Evolutionary conservation across 345 rosid genomes (phyloP).

Genomic region (Syzygium grande): DNA sequence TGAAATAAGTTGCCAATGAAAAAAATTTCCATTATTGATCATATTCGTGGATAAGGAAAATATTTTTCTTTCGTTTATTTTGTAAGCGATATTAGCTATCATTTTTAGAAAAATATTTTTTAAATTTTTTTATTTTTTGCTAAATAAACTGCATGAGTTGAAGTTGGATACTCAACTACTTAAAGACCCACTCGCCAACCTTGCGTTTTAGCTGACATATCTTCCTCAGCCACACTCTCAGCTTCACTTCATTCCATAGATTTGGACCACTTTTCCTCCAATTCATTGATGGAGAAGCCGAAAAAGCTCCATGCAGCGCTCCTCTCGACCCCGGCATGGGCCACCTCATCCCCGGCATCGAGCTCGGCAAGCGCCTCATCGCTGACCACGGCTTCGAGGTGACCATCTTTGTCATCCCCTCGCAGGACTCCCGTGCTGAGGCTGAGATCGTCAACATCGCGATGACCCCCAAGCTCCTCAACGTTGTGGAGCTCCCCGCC

Average conservation of each 20-base stretch:
- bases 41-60: no score
- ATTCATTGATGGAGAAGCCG: not conserved
- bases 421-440: slow-evolving; percentile 13
- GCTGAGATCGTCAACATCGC: slow-evolving; percentile 12
- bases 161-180: not conserved
- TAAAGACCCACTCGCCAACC: not conserved
- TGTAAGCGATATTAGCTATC: no score
- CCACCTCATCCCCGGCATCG: slow-evolving; percentile 49
- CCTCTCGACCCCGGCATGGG: slow-evolving; percentile 53
- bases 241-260: not conserved
- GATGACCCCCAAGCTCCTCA: slow-evolving; percentile 4
- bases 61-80: no score
- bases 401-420: slow-evolving; percentile 25
- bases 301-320: slow-evolving; percentile 27
- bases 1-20: no score
- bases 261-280: not conserved
- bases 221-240: not conserved
- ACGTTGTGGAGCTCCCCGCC: slow-evolving; percentile 22
- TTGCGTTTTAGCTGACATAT: not conserved
- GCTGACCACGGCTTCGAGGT: slow-evolving; percentile 20
- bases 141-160: no score
- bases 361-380: slow-evolving; percentile 42
- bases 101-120: no score
- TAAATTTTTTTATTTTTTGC: no score
- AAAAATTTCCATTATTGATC: no score